Evolutionary conservation across 2,329 filamentous ascomycete species (phyloP).

Genomic region (Pseudopyrenochaeta lycopersici): DNA sequence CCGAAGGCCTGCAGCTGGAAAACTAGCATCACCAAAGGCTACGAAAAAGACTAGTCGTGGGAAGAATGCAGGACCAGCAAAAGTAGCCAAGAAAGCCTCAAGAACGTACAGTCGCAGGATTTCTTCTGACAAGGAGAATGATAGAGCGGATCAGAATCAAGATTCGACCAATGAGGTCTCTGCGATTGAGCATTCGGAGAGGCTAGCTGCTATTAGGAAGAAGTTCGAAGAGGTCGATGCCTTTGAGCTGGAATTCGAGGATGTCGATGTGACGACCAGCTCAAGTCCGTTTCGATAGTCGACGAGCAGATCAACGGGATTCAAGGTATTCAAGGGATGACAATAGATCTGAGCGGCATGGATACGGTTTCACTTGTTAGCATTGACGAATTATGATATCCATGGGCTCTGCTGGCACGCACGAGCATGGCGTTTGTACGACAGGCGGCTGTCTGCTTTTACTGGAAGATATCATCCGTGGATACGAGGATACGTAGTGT

Average conservation of each 20-base stretch:
- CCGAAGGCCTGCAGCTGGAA: constrained; percentile 21
- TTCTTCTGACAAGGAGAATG: constrained; percentile 56
- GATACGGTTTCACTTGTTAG: neutral
- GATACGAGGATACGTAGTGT: neutral
- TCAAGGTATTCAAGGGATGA: neutral
- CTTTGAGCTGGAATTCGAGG: constrained; percentile 63
- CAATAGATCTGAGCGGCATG: neutral
- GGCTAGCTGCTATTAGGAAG: constrained; percentile 54
- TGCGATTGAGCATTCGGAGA: constrained; percentile 34
- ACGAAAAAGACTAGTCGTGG: constrained; percentile 33
- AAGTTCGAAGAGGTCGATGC: constrained; percentile 61
- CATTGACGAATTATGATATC: constrained; percentile 2
- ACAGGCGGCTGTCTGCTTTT: neutral
- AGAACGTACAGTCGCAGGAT: constrained; percentile 46
- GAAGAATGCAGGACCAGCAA: constrained; percentile 29
- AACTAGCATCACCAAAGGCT: constrained; percentile 31
- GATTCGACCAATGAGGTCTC: constrained; percentile 39
- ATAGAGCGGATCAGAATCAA: constrained; percentile 32
- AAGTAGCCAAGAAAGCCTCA: constrained; percentile 30
- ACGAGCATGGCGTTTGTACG: constrained; percentile 9
- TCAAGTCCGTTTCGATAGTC: constrained; percentile 52
- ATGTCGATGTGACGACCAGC: constrained; percentile 50
- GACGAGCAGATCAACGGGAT: neutral
- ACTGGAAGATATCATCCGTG: neutral
- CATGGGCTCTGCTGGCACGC: neutral